Evolutionary conservation across 2,329 filamentous ascomycete genomes (phyloP).

Genomic region (Trichoderma endophyticum): DNA sequence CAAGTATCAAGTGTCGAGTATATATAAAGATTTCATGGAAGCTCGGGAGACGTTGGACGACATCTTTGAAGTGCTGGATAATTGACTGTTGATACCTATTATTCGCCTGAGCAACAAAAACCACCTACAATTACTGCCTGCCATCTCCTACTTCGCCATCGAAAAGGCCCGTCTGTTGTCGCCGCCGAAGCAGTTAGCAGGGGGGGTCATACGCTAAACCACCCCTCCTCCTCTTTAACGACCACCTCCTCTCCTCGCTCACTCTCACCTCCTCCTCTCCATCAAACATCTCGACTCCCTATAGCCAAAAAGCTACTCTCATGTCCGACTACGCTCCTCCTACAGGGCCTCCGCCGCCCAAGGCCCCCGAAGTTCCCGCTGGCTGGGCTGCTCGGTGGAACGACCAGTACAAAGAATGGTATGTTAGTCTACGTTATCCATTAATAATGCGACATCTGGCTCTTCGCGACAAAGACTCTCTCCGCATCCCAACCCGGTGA

Average conservation of each 20-base stretch:
- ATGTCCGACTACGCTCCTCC: conserved; percentile 57
- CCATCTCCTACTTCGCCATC: background rate
- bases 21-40: background rate
- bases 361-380: conserved; percentile 57
- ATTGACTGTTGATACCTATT: background rate
- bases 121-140: background rate
- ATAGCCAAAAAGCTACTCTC: background rate
- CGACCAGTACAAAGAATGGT: conserved; percentile 84
- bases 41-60: background rate
- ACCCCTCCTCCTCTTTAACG: conserved; percentile 2
- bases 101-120: background rate
- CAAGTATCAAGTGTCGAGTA: background rate
- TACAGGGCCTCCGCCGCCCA: conserved; percentile 54
- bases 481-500: background rate
- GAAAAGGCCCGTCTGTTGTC: background rate
- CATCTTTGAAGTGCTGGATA: background rate
- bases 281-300: background rate
- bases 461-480: background rate
- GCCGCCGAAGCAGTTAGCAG: conserved; percentile 3
- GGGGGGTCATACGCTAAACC: conserved; percentile 5
- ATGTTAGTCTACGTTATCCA: conserved; percentile 23
- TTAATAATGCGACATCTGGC: background rate
- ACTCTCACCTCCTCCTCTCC: background rate
- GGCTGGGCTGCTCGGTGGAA: conserved; percentile 88
- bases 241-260: background rate